These are phyloP conservation scores for Sordaria brevicollis DNA, from an alignment of 495 filamentous ascomycete species.

Conservation along the genomic window DNA sequence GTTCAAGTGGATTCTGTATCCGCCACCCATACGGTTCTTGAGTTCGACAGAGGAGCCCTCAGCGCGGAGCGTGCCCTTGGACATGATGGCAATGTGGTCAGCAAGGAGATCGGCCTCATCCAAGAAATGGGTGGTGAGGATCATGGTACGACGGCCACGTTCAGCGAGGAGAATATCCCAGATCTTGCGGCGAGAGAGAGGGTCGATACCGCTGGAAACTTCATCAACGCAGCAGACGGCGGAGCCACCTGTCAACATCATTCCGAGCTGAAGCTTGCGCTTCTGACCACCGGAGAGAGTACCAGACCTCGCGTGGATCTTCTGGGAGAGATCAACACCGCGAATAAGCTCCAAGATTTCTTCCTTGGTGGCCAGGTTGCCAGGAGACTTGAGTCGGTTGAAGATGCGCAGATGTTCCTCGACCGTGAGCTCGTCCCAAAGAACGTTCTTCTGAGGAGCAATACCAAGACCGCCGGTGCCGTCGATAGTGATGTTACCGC, in stretches of 20 bases:
- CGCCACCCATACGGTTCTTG: conserved; percentile 58
- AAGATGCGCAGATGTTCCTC: conserved; percentile 72
- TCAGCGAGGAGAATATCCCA: conserved; percentile 84
- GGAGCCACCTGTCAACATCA: conserved; percentile 84
- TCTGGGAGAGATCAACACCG: conserved; percentile 59
- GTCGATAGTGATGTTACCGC: conserved; percentile 60
- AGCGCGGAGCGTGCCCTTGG: conserved; percentile 59
- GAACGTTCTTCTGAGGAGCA: conserved; percentile 80
- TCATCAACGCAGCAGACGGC: conserved; percentile 83
- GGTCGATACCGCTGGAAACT: conserved; percentile 73
- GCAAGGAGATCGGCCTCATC: conserved; percentile 70
- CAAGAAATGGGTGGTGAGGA: conserved; percentile 78
- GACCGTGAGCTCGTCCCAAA: conserved; percentile 78
- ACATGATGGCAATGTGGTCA: conserved; percentile 69
- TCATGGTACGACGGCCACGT: conserved; percentile 64
- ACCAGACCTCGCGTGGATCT: conserved; percentile 52
- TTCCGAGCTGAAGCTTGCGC: conserved; percentile 80
- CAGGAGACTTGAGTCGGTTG: conserved; percentile 59
- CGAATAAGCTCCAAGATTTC: conserved; percentile 49
- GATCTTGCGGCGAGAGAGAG: conserved; percentile 68
- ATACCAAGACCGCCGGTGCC: conserved; percentile 71
- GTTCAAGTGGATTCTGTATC: conserved; percentile 68
- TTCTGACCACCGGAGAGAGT: conserved; percentile 83
- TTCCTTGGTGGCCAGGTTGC: conserved; percentile 38
- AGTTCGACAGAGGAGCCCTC: conserved; percentile 69